Conservation (phyloP, 1,139 yeast genomes). For the Eremothecium cymbalariae region DNA sequence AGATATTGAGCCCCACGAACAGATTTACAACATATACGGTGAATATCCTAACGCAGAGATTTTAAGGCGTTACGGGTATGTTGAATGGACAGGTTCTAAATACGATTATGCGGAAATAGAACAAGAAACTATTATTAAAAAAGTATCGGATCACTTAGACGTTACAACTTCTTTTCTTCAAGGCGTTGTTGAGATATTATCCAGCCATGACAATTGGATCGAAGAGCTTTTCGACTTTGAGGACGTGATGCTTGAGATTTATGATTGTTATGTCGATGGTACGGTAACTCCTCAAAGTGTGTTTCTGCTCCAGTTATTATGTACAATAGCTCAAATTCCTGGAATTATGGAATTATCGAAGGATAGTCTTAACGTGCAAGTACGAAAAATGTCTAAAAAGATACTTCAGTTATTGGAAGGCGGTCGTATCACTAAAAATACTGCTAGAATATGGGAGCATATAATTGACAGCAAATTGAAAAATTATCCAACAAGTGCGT, state of each 20-base stretch:
- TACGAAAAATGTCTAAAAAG: slow-evolving; percentile 27
- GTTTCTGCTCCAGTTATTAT: slow-evolving; percentile 42
- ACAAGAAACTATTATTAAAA: slow-evolving; percentile 34
- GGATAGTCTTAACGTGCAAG: slow-evolving; percentile 10
- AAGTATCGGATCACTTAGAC: slow-evolving; percentile 16
- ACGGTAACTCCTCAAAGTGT: slow-evolving; percentile 52
- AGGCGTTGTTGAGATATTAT: slow-evolving; percentile 22
- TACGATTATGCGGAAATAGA: slow-evolving; percentile 78
- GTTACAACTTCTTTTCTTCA: slow-evolving; percentile 29
- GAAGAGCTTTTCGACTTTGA: slow-evolving; percentile 41
- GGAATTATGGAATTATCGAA: slow-evolving; percentile 8
- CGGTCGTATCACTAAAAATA: slow-evolving; percentile 25
- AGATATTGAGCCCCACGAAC: slow-evolving; percentile 55
- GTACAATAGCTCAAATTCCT: slow-evolving; percentile 18
- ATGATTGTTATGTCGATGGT: slow-evolving; percentile 51
- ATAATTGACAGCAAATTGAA: slow-evolving; percentile 25
- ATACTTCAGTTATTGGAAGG: slow-evolving; percentile 31
- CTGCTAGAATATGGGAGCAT: slow-evolving; percentile 23
- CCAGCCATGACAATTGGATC: slow-evolving; percentile 28
- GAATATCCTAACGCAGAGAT: slow-evolving; percentile 86
- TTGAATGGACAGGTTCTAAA: slow-evolving; percentile 65
- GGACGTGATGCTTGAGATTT: slow-evolving; percentile 48
- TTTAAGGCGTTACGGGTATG: slow-evolving; percentile 84
- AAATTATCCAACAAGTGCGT: slow-evolving; percentile 30
- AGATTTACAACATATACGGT: slow-evolving; percentile 81